Base-by-base conservation (phyloP, 139 green algal species). In the Bryopsis sp. region DNA sequence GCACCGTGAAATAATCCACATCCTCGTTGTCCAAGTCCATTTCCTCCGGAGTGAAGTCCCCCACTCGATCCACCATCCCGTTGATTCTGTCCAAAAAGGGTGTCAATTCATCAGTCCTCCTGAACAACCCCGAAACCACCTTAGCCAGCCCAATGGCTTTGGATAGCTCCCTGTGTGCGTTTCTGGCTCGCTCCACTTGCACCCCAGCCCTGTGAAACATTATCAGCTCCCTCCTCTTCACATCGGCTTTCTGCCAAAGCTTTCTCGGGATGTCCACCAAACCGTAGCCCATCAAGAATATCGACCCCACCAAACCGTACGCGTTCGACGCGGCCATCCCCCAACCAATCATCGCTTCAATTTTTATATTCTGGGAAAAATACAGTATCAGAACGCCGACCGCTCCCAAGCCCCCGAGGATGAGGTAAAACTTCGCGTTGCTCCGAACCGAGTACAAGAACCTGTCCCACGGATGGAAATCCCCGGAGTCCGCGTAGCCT, bases 201-300 rank as follows among this genome's bases (percentile, higher is more conserved):
- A 73, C 8, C 35, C 82, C 80, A 28, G 74, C 79, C 36, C 48
- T 59, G 66, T 86, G 81, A 60, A 38, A 74, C 28, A 80, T 35
- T 26, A 75, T 58, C 22, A 61, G 64, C 48, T 71, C 35, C 33
- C 76, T 29, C 5, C 64, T 64, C 22, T 64, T 65, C 24, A 67
- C 58, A 64, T 85, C 67, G 0, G 74, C 77, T 15, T 29, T 67
- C 15, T 66, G 47, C 82, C 82, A 88, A 31, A 88, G 78, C 67
- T 77, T 58, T 38, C 61, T 35, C 11, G 82, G 82, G 26, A 88
- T 70, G n/a, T 85, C 81, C 66, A 87, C 81, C 66, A 88, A 68
- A 6, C 82, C 82, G 63, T 78, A 88, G 0, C 81, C 78, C 67
- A 88, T 79, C 48, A 88, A 63, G 33, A 87, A 82, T 22, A 88